Evolutionary conservation across 352 stramenopile species (phyloP), one percentile per base, ranked within the genome.

Genomic region (Pythium guiyangense): DNA sequence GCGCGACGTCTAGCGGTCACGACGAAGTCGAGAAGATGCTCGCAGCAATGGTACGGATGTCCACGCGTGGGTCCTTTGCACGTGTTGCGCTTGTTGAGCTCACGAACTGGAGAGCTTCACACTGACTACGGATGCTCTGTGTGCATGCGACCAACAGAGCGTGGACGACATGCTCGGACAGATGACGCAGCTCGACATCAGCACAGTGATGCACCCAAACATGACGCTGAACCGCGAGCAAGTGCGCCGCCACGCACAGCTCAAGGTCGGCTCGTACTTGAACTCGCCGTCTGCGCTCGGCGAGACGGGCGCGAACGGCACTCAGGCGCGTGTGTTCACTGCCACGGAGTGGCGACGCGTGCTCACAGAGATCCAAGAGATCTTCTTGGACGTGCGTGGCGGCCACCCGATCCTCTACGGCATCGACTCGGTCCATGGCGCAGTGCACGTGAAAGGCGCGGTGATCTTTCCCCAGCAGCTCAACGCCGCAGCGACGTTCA

Each of bases 161-260:
- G 18, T 71, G 11, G 57, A 74, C 9, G 72, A 78, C 18, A 77
- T 90, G 66, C 67, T 98, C 12, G 89, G 88, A 1, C 92, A 98
- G 60, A 96, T 98, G 88, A 80, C 84, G 14, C 92, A 98, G 70
- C 71, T 98, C 11, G 89, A 97, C 34, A 79, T 97, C 34, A 84
- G 75, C 59, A 75, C 81, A 6, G 76, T 97, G 20, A 49, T 97
- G 29, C 63, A 78, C 45, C 52, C 73, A 2, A 78, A 96, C 54
- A 67, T 69, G 42, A 83, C 76, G 11, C 60, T 92, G 22, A 87
- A 96, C 45, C 58, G 69, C 52, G 73, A 71, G 25, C 59, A 81
- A 6, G 73, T 96, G 29, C 70, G 77, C 45, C 53, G 81, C 17
- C 88, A 90, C 46, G 88, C 87, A 2, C 66, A 75, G 52, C 70